Percentiles rank a stretch among this genome's conserved stretches.
Evolutionary conservation across 768 basidiomycete genomes (phyloP).

Genomic region (Melanogaster broomeanus): DNA sequence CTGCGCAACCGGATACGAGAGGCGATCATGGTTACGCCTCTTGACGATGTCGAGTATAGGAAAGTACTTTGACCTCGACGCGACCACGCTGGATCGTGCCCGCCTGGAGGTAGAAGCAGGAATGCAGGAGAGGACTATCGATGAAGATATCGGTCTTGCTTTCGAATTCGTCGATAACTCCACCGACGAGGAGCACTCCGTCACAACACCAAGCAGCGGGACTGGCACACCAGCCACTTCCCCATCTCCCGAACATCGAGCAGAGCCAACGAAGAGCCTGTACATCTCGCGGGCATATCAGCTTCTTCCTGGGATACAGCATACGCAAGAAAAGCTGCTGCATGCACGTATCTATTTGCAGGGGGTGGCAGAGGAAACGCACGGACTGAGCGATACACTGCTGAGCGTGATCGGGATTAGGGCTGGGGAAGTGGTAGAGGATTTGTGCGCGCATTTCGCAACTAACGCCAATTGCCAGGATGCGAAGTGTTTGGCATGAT

Average conservation of each 20-base stretch:
- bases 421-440: slow-evolving; percentile 47
- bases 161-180: slow-evolving; percentile 6
- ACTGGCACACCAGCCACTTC: slow-evolving; percentile 14
- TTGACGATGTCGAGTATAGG: slow-evolving; percentile 42
- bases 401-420: slow-evolving; percentile 46
- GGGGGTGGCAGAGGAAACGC: slow-evolving; percentile 38
- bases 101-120: slow-evolving; percentile 11
- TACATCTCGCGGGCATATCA: slow-evolving; percentile 45
- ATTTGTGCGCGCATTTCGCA: slow-evolving; percentile 25
- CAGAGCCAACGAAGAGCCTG: slow-evolving; percentile 4
- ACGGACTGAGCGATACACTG: slow-evolving; percentile 46
- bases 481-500: background rate
- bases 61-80: slow-evolving; percentile 36
- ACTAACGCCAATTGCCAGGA: slow-evolving; percentile 1
- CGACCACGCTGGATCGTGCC: slow-evolving; percentile 1
- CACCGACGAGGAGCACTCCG: background rate
- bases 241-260: slow-evolving; percentile 19
- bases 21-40: slow-evolving; percentile 46
- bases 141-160: background rate
- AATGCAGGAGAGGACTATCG: background rate
- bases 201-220: slow-evolving; percentile 1
- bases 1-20: slow-evolving; percentile 57
- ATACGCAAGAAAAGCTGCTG: slow-evolving; percentile 9
- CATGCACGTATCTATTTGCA: slow-evolving; percentile 37
- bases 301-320: slow-evolving; percentile 32